Evolutionary conservation across 129 eudicot genomes (phyloP).

Genomic region (Lactuca sativa): DNA sequence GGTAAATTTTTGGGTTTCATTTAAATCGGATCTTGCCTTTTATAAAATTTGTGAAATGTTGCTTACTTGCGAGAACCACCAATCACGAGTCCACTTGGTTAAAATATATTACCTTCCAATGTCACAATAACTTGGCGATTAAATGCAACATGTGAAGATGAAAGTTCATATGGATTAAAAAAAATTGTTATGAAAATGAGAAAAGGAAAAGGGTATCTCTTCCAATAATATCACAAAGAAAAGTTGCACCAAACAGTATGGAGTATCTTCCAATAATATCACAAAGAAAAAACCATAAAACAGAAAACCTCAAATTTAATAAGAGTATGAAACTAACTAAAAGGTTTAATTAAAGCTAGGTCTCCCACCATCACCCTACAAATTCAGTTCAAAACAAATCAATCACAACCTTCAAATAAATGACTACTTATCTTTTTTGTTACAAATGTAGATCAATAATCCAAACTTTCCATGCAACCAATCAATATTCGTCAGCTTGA

Average conservation of each 20-base stretch:
- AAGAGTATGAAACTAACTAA: too few species aligned
- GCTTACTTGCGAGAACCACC: constrained; percentile 98
- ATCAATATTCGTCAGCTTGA: too few species aligned
- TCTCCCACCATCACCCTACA: too few species aligned
- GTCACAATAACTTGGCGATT: constrained; percentile 72
- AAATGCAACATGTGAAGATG: constrained; percentile 75
- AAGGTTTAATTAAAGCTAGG: too few species aligned
- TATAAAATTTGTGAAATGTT: background rate
- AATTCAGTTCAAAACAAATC: too few species aligned
- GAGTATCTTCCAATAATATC: constrained; percentile 63
- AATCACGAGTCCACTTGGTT: constrained; percentile 93
- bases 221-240: constrained; percentile 81
- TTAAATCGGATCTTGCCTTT: background rate
- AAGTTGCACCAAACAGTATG: constrained; percentile 92
- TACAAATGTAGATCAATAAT: too few species aligned
- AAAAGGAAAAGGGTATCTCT: constrained; percentile 50
- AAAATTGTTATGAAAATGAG: background rate
- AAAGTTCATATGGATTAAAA: background rate
- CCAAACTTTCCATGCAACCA: too few species aligned
- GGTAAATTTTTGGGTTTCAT: too few species aligned
- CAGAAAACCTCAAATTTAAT: too few species aligned
- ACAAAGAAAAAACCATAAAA: background rate
- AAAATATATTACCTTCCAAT: constrained; percentile 87
- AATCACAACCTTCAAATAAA: too few species aligned
- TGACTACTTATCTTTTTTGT: too few species aligned